Conservation (phyloP, 1,139 yeast genomes). For the Taphrina sp. region DNA sequence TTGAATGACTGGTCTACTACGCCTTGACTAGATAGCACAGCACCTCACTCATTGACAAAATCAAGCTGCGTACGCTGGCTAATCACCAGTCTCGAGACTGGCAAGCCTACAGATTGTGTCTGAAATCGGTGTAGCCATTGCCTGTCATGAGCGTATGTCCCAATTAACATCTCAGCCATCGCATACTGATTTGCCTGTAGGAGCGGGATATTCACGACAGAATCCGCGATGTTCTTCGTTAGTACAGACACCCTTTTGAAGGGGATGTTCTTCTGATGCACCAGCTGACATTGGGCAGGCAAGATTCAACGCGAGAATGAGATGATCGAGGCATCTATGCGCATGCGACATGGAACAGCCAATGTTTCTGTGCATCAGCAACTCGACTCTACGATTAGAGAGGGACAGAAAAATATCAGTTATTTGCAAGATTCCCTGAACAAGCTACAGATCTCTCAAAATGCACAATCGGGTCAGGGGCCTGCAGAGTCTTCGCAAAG, state of each 20-base stretch:
- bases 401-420: slow-evolving; percentile 85
- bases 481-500: no score
- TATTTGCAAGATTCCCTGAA: slow-evolving; percentile 76
- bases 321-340: slow-evolving; percentile 81
- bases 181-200: not conserved
- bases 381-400: slow-evolving; percentile 86
- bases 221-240: slow-evolving; percentile 22
- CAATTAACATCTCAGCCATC: not conserved
- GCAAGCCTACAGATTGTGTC: no score
- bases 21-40: no score
- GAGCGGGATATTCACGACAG: slow-evolving; percentile 18
- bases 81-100: no score
- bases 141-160: slow-evolving; percentile 5
- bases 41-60: no score
- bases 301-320: slow-evolving; percentile 55
- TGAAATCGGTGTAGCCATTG: no score
- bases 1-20: no score
- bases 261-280: not conserved
- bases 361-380: slow-evolving; percentile 82
- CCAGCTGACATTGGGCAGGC: slow-evolving; percentile 3
- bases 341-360: slow-evolving; percentile 70
- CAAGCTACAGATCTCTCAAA: slow-evolving; percentile 50
- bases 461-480: slow-evolving; percentile 9
- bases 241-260: not conserved
- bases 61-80: no score